These are phyloP conservation scores for Penicillium sp. DNA, from an alignment of 2,329 filamentous ascomycete genomes.

Conservation along the genomic window DNA sequence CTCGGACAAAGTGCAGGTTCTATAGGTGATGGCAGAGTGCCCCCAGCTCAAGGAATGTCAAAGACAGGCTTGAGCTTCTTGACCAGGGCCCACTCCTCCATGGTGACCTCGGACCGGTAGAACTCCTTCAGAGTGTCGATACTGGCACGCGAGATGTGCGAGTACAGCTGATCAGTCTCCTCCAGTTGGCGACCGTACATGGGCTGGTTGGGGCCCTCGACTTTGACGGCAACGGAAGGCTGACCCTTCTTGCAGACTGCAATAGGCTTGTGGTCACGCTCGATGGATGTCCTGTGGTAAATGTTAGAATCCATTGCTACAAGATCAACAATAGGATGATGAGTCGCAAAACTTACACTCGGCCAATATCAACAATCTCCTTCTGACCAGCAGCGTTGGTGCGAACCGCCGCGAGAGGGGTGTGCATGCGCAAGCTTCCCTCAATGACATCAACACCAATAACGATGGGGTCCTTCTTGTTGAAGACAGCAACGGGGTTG, in stretches of 20 bases:
- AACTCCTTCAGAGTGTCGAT: slow-evolving; percentile 97
- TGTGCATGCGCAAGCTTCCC: slow-evolving; percentile 81
- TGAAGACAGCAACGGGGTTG: slow-evolving; percentile 88
- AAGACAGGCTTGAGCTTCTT: slow-evolving; percentile 95
- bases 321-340: neutral
- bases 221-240: slow-evolving; percentile 97
- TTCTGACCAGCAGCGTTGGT: slow-evolving; percentile 75
- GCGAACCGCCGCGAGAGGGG: slow-evolving; percentile 85
- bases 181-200: slow-evolving; percentile 94
- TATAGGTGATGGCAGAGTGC: neutral
- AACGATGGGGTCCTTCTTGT: slow-evolving; percentile 95
- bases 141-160: slow-evolving; percentile 78
- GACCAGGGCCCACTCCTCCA: slow-evolving; percentile 93
- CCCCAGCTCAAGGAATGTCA: slow-evolving; percentile 67
- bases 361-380: slow-evolving; percentile 80
- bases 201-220: slow-evolving; percentile 91
- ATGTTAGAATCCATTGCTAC: slow-evolving; percentile 13
- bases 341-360: slow-evolving; percentile 71
- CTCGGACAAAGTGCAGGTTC: slow-evolving; percentile 1
- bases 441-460: slow-evolving; percentile 95
- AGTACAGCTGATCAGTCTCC: slow-evolving; percentile 86
- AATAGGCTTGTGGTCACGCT: slow-evolving; percentile 96
- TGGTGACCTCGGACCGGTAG: slow-evolving; percentile 81
- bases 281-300: slow-evolving; percentile 76
- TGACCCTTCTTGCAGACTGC: slow-evolving; percentile 91